Percentiles rank a stretch among this genome's conserved stretches.
Conservation (phyloP, 257 asterid species). For the Ilex asprella region DNA sequence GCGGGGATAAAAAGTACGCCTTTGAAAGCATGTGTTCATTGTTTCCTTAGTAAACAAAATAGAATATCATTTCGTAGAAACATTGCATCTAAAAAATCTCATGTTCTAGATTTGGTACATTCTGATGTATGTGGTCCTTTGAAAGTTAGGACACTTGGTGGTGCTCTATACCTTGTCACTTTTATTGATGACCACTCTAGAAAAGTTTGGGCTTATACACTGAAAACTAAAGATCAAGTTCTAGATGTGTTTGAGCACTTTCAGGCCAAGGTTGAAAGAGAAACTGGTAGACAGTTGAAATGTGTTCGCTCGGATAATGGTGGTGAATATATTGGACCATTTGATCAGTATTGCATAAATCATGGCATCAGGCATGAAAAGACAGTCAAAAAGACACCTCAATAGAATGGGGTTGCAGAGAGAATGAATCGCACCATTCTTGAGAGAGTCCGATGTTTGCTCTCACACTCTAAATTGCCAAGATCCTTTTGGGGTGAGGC, state of each 20-base stretch:
- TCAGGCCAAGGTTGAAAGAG: not conserved
- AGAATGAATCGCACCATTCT: not conserved
- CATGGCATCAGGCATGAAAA: too few relatives aligned
- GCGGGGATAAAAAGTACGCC: too few relatives aligned
- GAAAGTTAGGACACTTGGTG: not conserved
- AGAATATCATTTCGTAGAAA: too few relatives aligned
- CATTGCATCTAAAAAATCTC: not conserved
- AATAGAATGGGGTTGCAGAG: not conserved
- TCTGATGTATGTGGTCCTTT: constrained; percentile 3
- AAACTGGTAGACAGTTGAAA: not conserved
- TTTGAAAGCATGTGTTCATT: too few relatives aligned
- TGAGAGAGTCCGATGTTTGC: too few relatives aligned
- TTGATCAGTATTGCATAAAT: not conserved
- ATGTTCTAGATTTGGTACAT: constrained; percentile 1
- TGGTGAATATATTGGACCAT: constrained; percentile 2
- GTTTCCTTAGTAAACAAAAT: too few relatives aligned
- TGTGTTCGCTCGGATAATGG: not conserved
- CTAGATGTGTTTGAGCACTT: not conserved
- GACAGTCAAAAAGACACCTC: not conserved
- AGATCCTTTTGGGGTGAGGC: too few relatives aligned
- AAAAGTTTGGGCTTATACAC: not conserved
- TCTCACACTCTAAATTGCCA: too few relatives aligned
- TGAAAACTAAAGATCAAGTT: constrained; percentile 3
- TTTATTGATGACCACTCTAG: not conserved
- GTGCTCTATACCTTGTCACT: too few relatives aligned